A percentile compares a stretch with the other conserved stretches of the same genome.
Evolutionary conservation across 2,329 filamentous ascomycete species (phyloP).

Genomic region (Trichophyton verrucosum): DNA sequence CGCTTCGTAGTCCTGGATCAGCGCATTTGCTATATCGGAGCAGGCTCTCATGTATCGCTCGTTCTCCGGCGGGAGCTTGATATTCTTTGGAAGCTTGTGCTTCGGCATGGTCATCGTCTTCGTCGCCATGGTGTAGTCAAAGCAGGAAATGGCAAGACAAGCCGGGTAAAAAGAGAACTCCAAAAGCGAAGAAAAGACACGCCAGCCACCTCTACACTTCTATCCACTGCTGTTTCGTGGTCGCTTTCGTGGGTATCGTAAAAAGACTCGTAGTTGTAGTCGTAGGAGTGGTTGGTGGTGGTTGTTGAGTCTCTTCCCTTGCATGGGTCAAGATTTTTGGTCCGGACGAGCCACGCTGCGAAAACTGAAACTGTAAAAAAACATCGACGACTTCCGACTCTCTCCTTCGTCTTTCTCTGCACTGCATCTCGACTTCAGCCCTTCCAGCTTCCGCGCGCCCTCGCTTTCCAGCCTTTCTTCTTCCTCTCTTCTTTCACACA

Average conservation of each 20-base stretch:
- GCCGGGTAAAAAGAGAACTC: no score
- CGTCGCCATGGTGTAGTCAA: constrained; percentile 43
- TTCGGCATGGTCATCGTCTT: constrained; percentile 41
- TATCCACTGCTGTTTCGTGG: neutral
- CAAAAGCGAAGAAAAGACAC: no score
- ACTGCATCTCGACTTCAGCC: constrained; percentile 1
- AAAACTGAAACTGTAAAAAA: constrained; percentile 1
- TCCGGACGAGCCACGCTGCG: neutral
- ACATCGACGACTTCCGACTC: neutral
- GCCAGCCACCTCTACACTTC: neutral
- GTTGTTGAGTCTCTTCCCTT: neutral
- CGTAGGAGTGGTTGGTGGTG: neutral
- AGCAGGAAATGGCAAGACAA: neutral
- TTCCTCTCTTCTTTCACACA: constrained; percentile 13
- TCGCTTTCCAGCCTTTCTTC: neutral
- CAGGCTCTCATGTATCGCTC: constrained; percentile 90
- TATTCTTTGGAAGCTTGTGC: constrained; percentile 49
- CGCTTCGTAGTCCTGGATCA: constrained; percentile 89
- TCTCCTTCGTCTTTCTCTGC: neutral
- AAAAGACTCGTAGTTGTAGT: neutral
- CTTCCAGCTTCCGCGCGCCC: neutral
- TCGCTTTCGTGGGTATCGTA: neutral
- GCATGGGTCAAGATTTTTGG: neutral
- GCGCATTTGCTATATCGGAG: constrained; percentile 82
- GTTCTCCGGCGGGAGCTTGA: constrained; percentile 74